Conservation (phyloP, 1,284 basidiomycete genomes). For the Calocybe gambosa region DNA sequence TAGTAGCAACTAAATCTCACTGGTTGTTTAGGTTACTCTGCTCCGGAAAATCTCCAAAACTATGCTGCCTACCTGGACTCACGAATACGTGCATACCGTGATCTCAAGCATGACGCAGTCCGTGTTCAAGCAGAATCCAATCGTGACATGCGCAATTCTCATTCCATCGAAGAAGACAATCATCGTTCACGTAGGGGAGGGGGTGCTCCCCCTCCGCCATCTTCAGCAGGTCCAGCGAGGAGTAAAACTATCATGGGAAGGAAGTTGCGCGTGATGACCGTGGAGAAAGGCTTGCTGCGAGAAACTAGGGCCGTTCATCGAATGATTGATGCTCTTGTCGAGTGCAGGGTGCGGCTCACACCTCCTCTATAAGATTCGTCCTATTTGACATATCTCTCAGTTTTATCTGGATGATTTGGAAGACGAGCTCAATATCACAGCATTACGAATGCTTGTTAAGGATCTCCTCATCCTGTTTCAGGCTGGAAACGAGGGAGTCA, state of each 20-base stretch:
- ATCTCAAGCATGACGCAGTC: constrained; percentile 92
- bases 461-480: constrained; percentile 95
- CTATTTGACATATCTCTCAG: constrained; percentile 29
- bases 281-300: constrained; percentile 91
- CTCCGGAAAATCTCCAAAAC: constrained; percentile 80
- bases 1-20: constrained; percentile 4
- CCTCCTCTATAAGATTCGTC: not conserved
- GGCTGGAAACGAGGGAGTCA: constrained; percentile 96
- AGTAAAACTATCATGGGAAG: constrained; percentile 78
- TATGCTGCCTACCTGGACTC: constrained; percentile 90
- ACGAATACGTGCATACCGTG: constrained; percentile 84
- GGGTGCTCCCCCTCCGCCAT: constrained; percentile 16
- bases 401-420: constrained; percentile 93
- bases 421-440: constrained; percentile 87
- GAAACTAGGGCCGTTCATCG: constrained; percentile 90
- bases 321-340: constrained; percentile 82
- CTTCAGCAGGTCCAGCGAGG: constrained; percentile 37
- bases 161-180: constrained; percentile 52
- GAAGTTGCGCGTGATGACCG: constrained; percentile 86
- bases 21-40: constrained; percentile 59
- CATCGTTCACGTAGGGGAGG: constrained; percentile 24
- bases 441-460: constrained; percentile 94
- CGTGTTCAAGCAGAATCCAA: constrained; percentile 87
- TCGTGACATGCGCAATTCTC: constrained; percentile 67
- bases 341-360: constrained; percentile 68